Evolutionary conservation across 2,329 filamentous ascomycete genomes (phyloP).

Genomic region (Epichloe brachyelytri): DNA sequence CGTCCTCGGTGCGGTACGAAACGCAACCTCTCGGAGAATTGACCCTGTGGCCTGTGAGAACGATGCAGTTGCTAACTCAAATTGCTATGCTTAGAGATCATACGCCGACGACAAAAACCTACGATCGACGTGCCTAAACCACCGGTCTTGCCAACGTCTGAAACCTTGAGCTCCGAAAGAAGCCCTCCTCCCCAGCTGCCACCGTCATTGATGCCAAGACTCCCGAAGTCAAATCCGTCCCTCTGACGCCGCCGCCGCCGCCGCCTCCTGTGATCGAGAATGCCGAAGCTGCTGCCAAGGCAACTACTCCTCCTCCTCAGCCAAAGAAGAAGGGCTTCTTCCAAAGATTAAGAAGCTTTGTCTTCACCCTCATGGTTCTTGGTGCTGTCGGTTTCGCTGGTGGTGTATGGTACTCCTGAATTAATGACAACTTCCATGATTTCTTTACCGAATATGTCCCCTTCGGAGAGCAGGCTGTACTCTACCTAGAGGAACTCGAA

Average conservation of each 20-base stretch:
- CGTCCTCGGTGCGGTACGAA: constrained; percentile 19
- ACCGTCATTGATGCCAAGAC: constrained; percentile 14
- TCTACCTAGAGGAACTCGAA: constrained; percentile 91
- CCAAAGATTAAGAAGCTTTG: constrained; percentile 62
- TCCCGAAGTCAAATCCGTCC: constrained; percentile 16
- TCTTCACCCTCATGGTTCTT: constrained; percentile 65
- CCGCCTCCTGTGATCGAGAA: constrained; percentile 2
- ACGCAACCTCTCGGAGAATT: neutral
- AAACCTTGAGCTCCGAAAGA: constrained; percentile 36
- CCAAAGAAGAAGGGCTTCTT: constrained; percentile 50
- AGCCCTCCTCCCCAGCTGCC: constrained; percentile 26
- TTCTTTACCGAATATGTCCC: constrained; percentile 97
- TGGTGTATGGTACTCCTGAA: constrained; percentile 81
- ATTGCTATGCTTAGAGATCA: constrained; percentile 31
- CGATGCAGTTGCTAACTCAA: neutral
- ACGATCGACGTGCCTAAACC: constrained; percentile 35
- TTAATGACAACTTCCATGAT: constrained; percentile 97
- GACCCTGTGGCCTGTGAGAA: neutral
- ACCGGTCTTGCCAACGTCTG: constrained; percentile 39
- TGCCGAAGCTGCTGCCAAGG: neutral
- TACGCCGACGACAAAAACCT: constrained; percentile 41
- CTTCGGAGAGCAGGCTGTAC: constrained; percentile 84
- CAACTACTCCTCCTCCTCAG: constrained; percentile 20
- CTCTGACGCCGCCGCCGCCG: constrained; percentile 17
- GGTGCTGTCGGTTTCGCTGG: constrained; percentile 70